Evolutionary conservation across 1,284 basidiomycete species (phyloP).

Genomic region (Coniferiporia sulphurascens): DNA sequence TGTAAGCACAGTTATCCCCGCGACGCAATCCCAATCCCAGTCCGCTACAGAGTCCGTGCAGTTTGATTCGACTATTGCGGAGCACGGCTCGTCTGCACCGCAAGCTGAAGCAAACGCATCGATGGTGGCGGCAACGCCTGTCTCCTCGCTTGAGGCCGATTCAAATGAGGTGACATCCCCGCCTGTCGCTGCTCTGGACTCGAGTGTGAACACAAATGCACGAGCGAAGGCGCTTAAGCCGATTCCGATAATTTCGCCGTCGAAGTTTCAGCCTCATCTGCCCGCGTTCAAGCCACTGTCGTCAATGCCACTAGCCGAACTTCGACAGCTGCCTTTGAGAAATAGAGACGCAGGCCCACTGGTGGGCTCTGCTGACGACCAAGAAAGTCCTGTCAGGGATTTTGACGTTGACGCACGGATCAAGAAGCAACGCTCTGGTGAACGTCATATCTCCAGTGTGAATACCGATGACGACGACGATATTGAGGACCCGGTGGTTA

Average conservation of each 20-base stretch:
- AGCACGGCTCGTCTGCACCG: slow-evolving; percentile 5
- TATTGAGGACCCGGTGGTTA: slow-evolving; percentile 7
- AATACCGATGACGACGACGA: slow-evolving; percentile 6
- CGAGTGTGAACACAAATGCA: background rate
- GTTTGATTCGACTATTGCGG: background rate
- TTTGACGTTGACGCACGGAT: background rate
- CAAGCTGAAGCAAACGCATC: background rate
- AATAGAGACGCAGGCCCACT: background rate
- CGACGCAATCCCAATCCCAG: slow-evolving; percentile 12
- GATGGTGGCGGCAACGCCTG: background rate
- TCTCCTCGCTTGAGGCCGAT: background rate
- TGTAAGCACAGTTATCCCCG: slow-evolving; percentile 9
- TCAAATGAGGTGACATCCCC: background rate
- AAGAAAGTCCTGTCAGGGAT: slow-evolving; percentile 3
- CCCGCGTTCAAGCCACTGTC: slow-evolving; percentile 4
- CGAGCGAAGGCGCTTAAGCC: slow-evolving; percentile 5
- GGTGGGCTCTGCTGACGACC: slow-evolving; percentile 13
- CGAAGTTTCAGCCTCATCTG: slow-evolving; percentile 17
- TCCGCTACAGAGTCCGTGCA: background rate
- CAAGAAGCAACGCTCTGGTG: background rate
- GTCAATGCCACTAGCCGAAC: background rate
- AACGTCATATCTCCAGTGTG: background rate
- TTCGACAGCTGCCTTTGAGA: background rate
- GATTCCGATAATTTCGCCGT: slow-evolving; percentile 17
- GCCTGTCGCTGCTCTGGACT: background rate